phyloP scores from a whole-genome alignment of 129 eudicot species.

The Flaveria bidentis region DNA sequence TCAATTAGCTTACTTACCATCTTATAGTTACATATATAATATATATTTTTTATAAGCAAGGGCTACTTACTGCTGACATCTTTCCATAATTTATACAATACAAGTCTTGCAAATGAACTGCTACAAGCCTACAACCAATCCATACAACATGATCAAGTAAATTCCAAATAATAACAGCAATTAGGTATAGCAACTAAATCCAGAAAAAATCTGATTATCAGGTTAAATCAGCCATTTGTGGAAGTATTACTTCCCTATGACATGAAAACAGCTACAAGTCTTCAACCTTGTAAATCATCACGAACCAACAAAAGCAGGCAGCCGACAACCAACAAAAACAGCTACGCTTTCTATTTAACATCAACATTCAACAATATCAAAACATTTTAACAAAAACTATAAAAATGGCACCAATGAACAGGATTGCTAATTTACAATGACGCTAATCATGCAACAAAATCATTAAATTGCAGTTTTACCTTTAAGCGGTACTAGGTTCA shows the following conservation, averaged over 20 bases:
- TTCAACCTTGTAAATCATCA: background rate
- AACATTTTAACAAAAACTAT: too few relatives aligned
- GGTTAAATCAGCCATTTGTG: too few relatives aligned
- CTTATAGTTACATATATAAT: background rate
- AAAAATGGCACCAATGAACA: background rate
- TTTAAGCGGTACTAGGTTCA: background rate
- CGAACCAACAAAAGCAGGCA: background rate
- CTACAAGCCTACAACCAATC: background rate
- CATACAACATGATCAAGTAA: background rate
- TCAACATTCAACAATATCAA: background rate
- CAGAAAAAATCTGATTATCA: background rate
- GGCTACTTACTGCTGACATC: background rate
- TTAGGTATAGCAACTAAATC: background rate
- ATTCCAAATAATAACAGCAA: background rate
- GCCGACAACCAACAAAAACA: background rate
- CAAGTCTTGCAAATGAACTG: background rate
- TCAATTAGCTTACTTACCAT: slow-evolving; percentile 3
- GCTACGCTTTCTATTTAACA: background rate
- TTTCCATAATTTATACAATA: background rate
- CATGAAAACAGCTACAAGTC: background rate
- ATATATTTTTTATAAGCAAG: background rate
- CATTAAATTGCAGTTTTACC: background rate
- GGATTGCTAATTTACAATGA: too few relatives aligned
- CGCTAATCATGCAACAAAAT: background rate
- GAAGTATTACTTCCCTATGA: background rate